Evolutionary conservation across 306 rosid species (phyloP).

Genomic region (Fagus crenata): DNA sequence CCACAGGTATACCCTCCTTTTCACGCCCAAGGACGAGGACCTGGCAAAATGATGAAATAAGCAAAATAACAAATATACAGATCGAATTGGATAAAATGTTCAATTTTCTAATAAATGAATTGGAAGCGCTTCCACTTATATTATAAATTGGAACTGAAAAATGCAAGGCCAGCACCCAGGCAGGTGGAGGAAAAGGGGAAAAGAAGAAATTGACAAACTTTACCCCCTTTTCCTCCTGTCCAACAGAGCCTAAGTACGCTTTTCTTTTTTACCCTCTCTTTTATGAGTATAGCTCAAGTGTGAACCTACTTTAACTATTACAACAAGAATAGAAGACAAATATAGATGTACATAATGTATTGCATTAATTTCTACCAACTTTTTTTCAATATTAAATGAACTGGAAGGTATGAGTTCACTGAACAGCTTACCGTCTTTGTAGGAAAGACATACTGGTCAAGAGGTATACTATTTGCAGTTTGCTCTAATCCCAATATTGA

Average conservation of each 20-base stretch:
- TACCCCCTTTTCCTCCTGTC: not conserved
- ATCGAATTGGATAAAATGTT: not conserved
- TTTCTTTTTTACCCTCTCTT: not conserved
- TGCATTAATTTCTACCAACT: not conserved
- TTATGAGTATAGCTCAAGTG: not conserved
- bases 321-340: not conserved
- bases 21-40: slow-evolving; percentile 93
- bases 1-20: slow-evolving; percentile 95
- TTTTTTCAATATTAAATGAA: slow-evolving; percentile 15
- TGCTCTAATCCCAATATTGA: slow-evolving; percentile 96
- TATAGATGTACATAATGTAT: not conserved
- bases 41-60: slow-evolving; percentile 41
- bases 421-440: slow-evolving; percentile 61
- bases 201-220: not conserved
- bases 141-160: not conserved
- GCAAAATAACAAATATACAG: not conserved
- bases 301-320: not conserved
- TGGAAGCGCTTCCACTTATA: not conserved
- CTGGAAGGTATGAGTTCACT: not conserved
- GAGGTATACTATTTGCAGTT: slow-evolving; percentile 89
- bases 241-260: not conserved
- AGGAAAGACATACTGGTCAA: slow-evolving; percentile 74
- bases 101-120: not conserved
- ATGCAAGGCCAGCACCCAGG: too few relatives aligned
- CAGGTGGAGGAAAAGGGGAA: not conserved